Evolutionary conservation across 257 asterid species (phyloP), one percentile per base, ranked within the genome.

Genomic region (Vinca minor): DNA sequence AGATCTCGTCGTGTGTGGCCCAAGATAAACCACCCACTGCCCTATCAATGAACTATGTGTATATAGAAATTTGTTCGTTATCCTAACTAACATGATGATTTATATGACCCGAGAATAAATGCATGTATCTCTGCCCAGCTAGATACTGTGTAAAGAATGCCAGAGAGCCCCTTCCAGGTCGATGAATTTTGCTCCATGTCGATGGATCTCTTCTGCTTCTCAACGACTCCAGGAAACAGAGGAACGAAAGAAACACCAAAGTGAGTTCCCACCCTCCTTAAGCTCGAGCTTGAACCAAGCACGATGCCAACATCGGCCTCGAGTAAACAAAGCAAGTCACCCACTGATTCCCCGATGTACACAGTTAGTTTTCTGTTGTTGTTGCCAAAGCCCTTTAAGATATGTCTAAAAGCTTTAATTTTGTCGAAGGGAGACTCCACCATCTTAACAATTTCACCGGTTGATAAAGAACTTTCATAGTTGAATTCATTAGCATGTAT

Each of bases 301-400:
- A 89, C 91, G 18, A 89, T 87, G 59, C 99, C 96, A 1, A 85
- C 77, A 65, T 89, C 96, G 53, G 99, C 99, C 80, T 84, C 71
- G 3, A 93, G 85, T 82, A 89, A 82, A 81, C 99, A 93, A 56
- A 87, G 95, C 82, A 93, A 78, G 82, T 93, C 99, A 58, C 94
- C 94, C 57, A 85, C 82, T 11, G 99, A 81, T 74, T 85, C 97
- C 67, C 97, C 97, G 0, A 89, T 79, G 53, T 87, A 90, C 18
- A 89, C 79, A 1, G 86, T 84, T 72, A 87, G 74, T 58, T 64
- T 78, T 83, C 78, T 78, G 60, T 49, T 58, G 66, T 84, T 85
- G 45, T 74, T 83, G 73, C 66, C 8, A 70, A 70, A 77, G 36
- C 74, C 76, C 63, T 69, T 66, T 44, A 84, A 29, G 76, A 89